Evolutionary conservation across 768 basidiomycete species (phyloP).

Genomic region (Leccinellum luteum): DNA sequence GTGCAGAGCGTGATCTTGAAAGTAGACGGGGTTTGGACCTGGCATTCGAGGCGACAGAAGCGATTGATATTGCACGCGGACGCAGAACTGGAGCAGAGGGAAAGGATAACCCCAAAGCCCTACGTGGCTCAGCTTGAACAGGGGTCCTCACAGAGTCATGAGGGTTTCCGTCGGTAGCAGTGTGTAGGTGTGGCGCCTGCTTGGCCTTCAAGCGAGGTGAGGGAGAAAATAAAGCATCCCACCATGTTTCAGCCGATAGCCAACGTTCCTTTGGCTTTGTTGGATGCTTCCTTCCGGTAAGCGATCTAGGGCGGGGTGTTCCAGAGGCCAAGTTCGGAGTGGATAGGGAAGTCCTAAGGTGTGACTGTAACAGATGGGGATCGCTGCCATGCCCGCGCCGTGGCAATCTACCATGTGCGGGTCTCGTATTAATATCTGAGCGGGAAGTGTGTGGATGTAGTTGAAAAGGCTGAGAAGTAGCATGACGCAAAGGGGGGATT

Average conservation of each 20-base stretch:
- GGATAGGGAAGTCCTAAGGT: conserved; percentile 56
- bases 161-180: conserved; percentile 30
- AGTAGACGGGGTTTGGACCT: conserved; percentile 1
- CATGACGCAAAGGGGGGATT: conserved; percentile 16
- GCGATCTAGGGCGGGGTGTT: conserved; percentile 8
- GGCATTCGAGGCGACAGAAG: not conserved
- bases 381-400: conserved; percentile 10
- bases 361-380: not conserved
- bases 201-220: conserved; percentile 66
- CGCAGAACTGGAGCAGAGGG: conserved; percentile 13
- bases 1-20: conserved; percentile 21
- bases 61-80: conserved; percentile 22
- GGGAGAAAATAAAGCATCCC: conserved; percentile 75
- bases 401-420: not conserved
- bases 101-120: conserved; percentile 3
- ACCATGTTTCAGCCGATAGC: conserved; percentile 78
- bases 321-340: conserved; percentile 57
- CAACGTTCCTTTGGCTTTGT: conserved; percentile 51
- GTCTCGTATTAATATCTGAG: not conserved
- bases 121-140: conserved; percentile 17
- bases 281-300: conserved; percentile 20
- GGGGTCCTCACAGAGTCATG: conserved; percentile 53
- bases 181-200: conserved; percentile 24
- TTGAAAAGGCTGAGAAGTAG: conserved; percentile 24
- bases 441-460: conserved; percentile 11